Evolutionary conservation across 306 rosid species (phyloP), one percentile per base, ranked within the genome.

Genomic region (Adenanthera pavonina): DNA sequence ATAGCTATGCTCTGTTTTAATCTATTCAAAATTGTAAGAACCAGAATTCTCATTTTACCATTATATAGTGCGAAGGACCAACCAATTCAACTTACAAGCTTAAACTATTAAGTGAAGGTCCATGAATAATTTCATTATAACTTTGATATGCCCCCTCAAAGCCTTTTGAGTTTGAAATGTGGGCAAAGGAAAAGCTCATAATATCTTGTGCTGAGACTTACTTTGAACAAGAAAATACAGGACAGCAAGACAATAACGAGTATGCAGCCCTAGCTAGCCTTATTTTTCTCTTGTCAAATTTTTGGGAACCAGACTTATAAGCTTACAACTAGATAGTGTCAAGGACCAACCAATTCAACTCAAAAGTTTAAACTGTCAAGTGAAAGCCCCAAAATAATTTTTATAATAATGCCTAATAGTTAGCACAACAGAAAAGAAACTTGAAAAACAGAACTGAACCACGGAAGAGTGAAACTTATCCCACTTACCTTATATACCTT

Each of bases 401-500:
- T 12, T 13, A 33, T 10, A 33, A 41, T 41, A 41, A 33, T 61
- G 41, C 33, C 3, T 12, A 61, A 61, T 4, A 57, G 43, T 51
- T 53, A 80, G 61, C 75, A 77, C 40, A 74, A 61, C 38, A 62
- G 62, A 72, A 43, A 70, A n/a, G 74, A 68, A 69, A 49, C 54
- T 43, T 12, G 6, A 69, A 2, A 43, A 44, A 10, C 54, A 40
- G 46, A 70, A 35, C 62, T 70, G 57, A 81, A 73, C 53, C 40
- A 65, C 25, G 73, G 67, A 69, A 69, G 80, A 62, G 4, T 38
- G 56, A 57, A 87, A 66, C 4, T 67, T 48, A 76, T 59, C 67
- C 33, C 36, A 25, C 85, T 65, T 91, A 95, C 99, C 96, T 95
- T 90, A 65, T 95, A 95, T 49, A 95, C 99, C 88, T 93, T 88